Conservation (phyloP, 2,329 filamentous ascomycete species). For the Didymella exigua region DNA sequence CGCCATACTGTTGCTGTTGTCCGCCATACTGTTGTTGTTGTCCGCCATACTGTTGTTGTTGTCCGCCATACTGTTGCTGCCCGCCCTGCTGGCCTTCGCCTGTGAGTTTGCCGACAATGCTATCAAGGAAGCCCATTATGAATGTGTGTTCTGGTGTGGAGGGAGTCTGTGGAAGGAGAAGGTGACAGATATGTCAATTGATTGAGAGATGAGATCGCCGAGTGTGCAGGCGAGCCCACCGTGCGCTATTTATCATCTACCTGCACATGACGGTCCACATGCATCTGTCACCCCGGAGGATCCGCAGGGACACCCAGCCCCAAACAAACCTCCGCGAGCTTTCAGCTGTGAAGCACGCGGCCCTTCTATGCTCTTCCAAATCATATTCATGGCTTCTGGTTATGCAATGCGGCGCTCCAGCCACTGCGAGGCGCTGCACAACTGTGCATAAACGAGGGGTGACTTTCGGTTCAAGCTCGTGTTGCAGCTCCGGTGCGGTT, state of each 20-base stretch:
- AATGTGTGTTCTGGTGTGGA: background rate
- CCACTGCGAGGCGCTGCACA: constrained; percentile 14
- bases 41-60: constrained; percentile 4
- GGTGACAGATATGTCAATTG: constrained; percentile 1
- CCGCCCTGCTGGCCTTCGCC: constrained; percentile 8
- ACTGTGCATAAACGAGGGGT: constrained; percentile 9
- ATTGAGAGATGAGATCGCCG: background rate
- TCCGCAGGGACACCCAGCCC: background rate
- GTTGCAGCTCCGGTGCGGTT: constrained; percentile 9
- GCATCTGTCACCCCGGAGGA: constrained; percentile 6
- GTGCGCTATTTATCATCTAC: constrained; percentile 17
- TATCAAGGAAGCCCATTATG: constrained; percentile 30
- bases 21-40: constrained; percentile 5
- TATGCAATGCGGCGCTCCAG: constrained; percentile 6
- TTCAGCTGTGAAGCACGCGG: constrained; percentile 1
- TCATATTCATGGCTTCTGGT: constrained; percentile 6
- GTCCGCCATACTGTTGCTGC: constrained; percentile 4
- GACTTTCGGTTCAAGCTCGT: constrained; percentile 10
- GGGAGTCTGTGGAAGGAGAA: background rate
- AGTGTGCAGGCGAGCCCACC: background rate
- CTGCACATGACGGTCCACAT: constrained; percentile 6
- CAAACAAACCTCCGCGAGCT: background rate
- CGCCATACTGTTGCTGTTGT: constrained; percentile 18
- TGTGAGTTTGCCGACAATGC: constrained; percentile 27
- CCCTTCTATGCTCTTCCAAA: constrained; percentile 8